A percentile compares a stretch with the other conserved stretches of the same genome.
phyloP scores from a whole-genome alignment of 768 basidiomycete genomes.

The Boletus reticulatus region DNA sequence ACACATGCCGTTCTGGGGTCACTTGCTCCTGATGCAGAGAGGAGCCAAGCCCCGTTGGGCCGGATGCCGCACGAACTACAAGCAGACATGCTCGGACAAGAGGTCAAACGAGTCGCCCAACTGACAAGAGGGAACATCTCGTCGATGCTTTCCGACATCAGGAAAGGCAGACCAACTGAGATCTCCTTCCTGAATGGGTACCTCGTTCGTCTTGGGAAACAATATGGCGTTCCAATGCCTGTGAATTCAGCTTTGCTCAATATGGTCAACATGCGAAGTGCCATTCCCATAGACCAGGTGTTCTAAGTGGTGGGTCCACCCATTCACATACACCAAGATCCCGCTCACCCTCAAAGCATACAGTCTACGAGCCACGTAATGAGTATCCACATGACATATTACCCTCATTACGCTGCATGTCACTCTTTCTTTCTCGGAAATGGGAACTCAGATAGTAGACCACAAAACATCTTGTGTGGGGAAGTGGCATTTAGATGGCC shows the following conservation, averaged over 20 bases:
- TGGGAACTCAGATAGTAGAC: neutral
- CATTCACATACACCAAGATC: neutral
- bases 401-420: neutral
- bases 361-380: neutral
- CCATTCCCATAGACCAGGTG: slow-evolving; percentile 53
- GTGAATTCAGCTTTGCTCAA: slow-evolving; percentile 53
- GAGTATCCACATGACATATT: neutral
- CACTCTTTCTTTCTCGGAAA: neutral
- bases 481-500: neutral
- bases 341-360: neutral
- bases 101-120: slow-evolving; percentile 57
- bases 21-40: slow-evolving; percentile 23
- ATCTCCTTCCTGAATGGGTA: slow-evolving; percentile 85
- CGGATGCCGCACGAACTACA: slow-evolving; percentile 49
- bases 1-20: slow-evolving; percentile 23
- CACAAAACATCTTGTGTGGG: neutral
- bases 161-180: slow-evolving; percentile 63
- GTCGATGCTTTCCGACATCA: slow-evolving; percentile 77
- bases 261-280: slow-evolving; percentile 56
- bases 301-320: slow-evolving; percentile 16
- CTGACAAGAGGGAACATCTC: slow-evolving; percentile 68
- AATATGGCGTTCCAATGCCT: slow-evolving; percentile 57
- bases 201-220: slow-evolving; percentile 57
- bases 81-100: slow-evolving; percentile 44
- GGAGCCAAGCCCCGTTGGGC: slow-evolving; percentile 28